Conservation (phyloP, 2,329 filamentous ascomycete species). For the Xylariaceae sp. region DNA sequence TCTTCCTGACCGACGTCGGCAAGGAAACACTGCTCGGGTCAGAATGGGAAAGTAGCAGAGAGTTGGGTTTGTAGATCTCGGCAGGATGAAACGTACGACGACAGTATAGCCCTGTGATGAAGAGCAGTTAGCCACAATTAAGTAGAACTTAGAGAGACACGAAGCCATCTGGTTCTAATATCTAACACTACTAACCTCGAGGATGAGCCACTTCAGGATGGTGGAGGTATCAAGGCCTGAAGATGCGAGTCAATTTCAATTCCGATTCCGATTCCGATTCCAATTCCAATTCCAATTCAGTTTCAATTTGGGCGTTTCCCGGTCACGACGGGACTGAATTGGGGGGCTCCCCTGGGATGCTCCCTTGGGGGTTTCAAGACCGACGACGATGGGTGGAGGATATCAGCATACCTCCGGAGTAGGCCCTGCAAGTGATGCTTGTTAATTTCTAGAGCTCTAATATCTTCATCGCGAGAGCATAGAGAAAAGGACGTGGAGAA, state of each 20-base stretch:
- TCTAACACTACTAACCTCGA: conserved; percentile 7
- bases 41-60: neutral
- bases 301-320: too few relatives aligned
- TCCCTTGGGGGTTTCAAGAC: neutral
- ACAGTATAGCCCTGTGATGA: conserved; percentile 24
- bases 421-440: conserved; percentile 17
- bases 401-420: conserved; percentile 22
- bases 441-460: neutral
- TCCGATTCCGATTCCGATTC: neutral
- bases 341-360: neutral
- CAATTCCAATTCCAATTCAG: too few relatives aligned
- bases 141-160: too few relatives aligned
- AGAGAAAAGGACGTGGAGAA: neutral
- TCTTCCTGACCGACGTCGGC: conserved; percentile 73
- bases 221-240: conserved; percentile 39
- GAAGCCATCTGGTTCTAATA: too few relatives aligned
- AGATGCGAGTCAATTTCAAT: neutral
- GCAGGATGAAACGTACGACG: conserved; percentile 7
- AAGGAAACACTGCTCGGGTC: conserved; percentile 39
- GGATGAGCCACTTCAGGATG: conserved; percentile 39
- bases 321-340: neutral
- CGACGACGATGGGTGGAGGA: neutral
- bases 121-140: neutral
- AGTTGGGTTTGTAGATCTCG: neutral
- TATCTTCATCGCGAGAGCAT: neutral